Evolutionary conservation across 805 yeast genomes (phyloP).

Genomic region (Yamadazyma sp.): DNA sequence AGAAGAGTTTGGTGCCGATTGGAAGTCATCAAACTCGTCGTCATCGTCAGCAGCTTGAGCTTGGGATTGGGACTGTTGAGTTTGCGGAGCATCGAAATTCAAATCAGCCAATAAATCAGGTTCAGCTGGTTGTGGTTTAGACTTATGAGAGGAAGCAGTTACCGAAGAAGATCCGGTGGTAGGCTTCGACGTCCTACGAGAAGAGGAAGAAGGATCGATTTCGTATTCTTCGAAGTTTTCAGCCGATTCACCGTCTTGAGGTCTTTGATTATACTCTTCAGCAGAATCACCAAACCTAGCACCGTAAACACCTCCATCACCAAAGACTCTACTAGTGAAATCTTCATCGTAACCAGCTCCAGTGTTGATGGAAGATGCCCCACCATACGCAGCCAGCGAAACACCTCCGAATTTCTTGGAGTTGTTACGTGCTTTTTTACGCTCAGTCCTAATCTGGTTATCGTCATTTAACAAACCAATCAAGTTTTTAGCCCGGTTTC

Average conservation of each 20-base stretch:
- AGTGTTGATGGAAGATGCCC: conserved; percentile 41
- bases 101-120: conserved; percentile 52
- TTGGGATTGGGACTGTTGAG: conserved; percentile 16
- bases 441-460: conserved; percentile 69
- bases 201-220: conserved; percentile 30
- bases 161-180: conserved; percentile 38
- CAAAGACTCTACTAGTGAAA: conserved; percentile 54
- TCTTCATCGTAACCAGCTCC: conserved; percentile 49
- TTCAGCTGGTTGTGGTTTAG: conserved; percentile 34
- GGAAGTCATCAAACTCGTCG: conserved; percentile 82
- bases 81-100: conserved; percentile 37
- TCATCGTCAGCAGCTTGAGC: conserved; percentile 46
- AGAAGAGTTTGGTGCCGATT: conserved; percentile 52
- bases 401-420: conserved; percentile 82
- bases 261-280: conserved; percentile 29
- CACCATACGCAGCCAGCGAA: conserved; percentile 54
- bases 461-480: conserved; percentile 74
- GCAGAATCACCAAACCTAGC: conserved; percentile 62
- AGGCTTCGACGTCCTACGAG: conserved; percentile 28
- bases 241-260: conserved; percentile 22
- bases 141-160: conserved; percentile 27
- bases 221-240: conserved; percentile 64
- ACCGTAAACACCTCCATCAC: conserved; percentile 72
- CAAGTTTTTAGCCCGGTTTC: conserved; percentile 84
- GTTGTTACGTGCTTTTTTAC: conserved; percentile 87